phyloP scores from a whole-genome alignment of 768 basidiomycete genomes.

The Serendipita indica region DNA sequence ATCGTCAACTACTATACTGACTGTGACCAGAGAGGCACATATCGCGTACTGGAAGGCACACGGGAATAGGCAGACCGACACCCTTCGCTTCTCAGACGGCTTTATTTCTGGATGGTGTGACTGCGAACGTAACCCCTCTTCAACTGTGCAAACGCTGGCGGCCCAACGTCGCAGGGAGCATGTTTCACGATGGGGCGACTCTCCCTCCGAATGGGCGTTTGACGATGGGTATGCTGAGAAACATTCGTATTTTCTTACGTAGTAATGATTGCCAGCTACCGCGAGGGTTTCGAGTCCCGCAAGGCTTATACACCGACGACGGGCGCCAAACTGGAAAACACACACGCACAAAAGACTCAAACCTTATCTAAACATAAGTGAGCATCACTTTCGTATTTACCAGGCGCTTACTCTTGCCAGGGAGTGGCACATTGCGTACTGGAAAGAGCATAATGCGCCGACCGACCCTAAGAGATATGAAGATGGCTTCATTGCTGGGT shows the following conservation, averaged over 20 bases:
- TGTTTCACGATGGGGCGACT: neutral
- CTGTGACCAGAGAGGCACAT: neutral
- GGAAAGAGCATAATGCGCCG: neutral
- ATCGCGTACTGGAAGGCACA: conserved; percentile 8
- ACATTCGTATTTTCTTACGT: too few relatives aligned
- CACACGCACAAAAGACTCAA: neutral
- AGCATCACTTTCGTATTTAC: neutral
- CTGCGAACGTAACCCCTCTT: too few relatives aligned
- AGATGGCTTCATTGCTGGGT: conserved; percentile 2
- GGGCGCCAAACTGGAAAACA: too few relatives aligned
- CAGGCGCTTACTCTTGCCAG: neutral
- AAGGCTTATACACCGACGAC: too few relatives aligned
- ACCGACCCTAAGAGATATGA: conserved; percentile 3
- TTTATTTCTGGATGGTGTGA: conserved; percentile 3
- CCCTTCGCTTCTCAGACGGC: neutral
- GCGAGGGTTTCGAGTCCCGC: conserved; percentile 6
- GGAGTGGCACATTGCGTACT: conserved; percentile 5
- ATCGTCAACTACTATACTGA: neutral
- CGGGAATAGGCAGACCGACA: neutral
- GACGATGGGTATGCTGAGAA: neutral
- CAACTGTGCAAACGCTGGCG: neutral
- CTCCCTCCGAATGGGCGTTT: conserved; percentile 1
- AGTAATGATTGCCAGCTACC: neutral
- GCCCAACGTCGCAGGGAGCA: conserved; percentile 4
- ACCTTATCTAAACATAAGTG: neutral